Evolutionary conservation across 2,329 filamentous ascomycete species (phyloP).

Genomic region (Colletotrichum phormii): DNA sequence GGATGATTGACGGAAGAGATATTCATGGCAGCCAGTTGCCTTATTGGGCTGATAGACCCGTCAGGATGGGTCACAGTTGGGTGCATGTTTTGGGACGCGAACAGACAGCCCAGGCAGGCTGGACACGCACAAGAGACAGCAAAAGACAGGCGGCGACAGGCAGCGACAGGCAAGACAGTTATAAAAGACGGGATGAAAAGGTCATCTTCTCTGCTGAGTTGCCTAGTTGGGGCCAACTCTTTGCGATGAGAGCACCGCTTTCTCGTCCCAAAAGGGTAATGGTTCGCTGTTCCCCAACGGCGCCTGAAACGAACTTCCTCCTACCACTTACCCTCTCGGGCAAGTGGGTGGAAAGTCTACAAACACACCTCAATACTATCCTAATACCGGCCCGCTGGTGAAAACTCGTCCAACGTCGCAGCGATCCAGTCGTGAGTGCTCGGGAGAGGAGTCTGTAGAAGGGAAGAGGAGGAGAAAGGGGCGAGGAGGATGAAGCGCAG

Average conservation of each 20-base stretch:
- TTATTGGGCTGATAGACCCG: conserved; percentile 3
- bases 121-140: not conserved
- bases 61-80: not conserved
- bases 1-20: not conserved
- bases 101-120: conserved; percentile 7
- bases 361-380: not conserved
- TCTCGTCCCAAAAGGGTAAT: conserved; percentile 8
- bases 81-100: not conserved
- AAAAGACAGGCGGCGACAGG: not conserved
- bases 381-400: conserved; percentile 6
- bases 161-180: conserved; percentile 8
- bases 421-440: not conserved
- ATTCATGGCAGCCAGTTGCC: conserved; percentile 10
- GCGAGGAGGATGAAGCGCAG: not conserved
- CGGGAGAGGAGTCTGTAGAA: not conserved
- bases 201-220: not conserved
- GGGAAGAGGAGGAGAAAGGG: not conserved
- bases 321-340: conserved; percentile 9
- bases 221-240: not conserved
- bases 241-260: not conserved
- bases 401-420: not conserved
- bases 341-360: conserved; percentile 11
- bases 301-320: conserved; percentile 27
- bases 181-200: conserved; percentile 18
- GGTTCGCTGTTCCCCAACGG: conserved; percentile 17